Conservation (phyloP, 495 filamentous ascomycete genomes). For the Tuber calosporum region DNA sequence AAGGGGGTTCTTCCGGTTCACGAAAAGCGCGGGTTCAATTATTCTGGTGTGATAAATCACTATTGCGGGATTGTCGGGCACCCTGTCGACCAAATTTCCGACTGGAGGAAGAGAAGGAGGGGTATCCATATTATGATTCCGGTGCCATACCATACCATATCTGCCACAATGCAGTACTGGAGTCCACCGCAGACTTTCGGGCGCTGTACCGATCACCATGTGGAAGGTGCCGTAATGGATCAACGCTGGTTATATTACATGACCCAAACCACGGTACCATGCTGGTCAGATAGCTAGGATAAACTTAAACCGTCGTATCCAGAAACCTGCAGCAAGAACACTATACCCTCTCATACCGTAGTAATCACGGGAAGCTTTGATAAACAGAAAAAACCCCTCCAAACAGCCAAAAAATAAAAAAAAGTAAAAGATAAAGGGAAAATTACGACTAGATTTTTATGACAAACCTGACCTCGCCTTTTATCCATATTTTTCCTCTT, state of each 20-base stretch:
- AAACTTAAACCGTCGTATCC: neutral
- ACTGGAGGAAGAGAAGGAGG: neutral
- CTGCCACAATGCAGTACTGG: neutral
- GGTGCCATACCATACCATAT: neutral
- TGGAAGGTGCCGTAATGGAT: neutral
- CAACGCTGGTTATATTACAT: neutral
- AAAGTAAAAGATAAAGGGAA: neutral
- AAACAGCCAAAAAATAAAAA: neutral
- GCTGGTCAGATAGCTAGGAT: neutral
- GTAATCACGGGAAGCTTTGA: neutral
- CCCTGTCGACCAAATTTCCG: neutral
- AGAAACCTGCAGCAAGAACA: neutral
- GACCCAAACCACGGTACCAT: neutral
- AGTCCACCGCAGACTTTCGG: neutral
- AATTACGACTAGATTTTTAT: slow-evolving; percentile 1
- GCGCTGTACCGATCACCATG: neutral
- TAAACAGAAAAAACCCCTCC: neutral
- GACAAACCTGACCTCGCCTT: neutral
- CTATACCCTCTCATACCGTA: neutral
- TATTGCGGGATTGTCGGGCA: neutral
- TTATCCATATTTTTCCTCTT: neutral
- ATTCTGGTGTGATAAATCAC: neutral
- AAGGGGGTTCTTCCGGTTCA: too few relatives aligned
- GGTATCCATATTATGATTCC: neutral
- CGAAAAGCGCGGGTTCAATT: neutral